phyloP scores from a whole-genome alignment of 2,329 filamentous ascomycete genomes.

The Trichoderma hamatum region DNA sequence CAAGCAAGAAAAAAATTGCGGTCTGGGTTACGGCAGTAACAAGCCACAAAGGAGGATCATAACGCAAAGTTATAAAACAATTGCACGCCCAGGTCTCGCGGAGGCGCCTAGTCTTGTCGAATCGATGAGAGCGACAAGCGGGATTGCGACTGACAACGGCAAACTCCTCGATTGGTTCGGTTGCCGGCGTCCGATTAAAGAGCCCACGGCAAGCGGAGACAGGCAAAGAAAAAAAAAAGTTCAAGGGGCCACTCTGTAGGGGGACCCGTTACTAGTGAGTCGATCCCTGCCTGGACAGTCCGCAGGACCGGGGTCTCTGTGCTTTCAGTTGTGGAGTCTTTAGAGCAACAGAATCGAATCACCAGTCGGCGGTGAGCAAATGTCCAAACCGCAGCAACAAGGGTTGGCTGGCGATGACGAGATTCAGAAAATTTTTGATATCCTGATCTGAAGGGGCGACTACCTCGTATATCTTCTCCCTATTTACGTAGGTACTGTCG shows the following conservation, averaged over 20 bases:
- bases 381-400: slow-evolving; percentile 1
- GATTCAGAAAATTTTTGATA: slow-evolving; percentile 19
- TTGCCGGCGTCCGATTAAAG: slow-evolving; percentile 21
- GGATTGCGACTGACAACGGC: slow-evolving; percentile 27
- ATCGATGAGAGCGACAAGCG: slow-evolving; percentile 25
- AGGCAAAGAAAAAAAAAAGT: slow-evolving; percentile 15
- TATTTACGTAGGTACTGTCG: neutral
- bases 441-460: slow-evolving; percentile 5
- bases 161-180: slow-evolving; percentile 17
- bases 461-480: neutral
- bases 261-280: slow-evolving; percentile 21
- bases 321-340: slow-evolving; percentile 12
- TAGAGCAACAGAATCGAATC: slow-evolving; percentile 8
- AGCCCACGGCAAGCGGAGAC: slow-evolving; percentile 25
- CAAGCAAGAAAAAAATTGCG: slow-evolving; percentile 5
- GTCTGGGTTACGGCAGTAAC: slow-evolving; percentile 17
- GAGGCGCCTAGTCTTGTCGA: slow-evolving; percentile 14
- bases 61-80: slow-evolving; percentile 22
- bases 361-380: slow-evolving; percentile 25
- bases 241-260: slow-evolving; percentile 2
- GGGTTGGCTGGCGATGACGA: slow-evolving; percentile 22
- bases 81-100: slow-evolving; percentile 8
- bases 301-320: slow-evolving; percentile 11
- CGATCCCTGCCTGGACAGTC: slow-evolving; percentile 13
- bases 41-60: slow-evolving; percentile 8